phyloP scores from a whole-genome alignment of 106 monocot genomes.

The Posidonia australis region DNA sequence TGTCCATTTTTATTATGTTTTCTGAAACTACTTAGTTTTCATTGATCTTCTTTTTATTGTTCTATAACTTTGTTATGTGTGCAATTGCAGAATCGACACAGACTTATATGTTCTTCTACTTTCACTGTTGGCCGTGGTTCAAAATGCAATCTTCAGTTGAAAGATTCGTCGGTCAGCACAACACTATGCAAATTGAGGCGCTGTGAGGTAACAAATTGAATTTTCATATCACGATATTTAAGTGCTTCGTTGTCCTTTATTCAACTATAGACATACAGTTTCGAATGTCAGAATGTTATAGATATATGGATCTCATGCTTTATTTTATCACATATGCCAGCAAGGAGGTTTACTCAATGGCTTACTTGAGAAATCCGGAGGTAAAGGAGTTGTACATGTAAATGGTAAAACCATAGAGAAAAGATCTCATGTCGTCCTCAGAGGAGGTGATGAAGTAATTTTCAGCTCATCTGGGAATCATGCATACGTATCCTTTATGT shows the following conservation, averaged over 20 bases:
- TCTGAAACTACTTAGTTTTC: neutral
- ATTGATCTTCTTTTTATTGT: too few species aligned
- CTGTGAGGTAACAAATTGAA: constrained; percentile 33
- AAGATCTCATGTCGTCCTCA: constrained; percentile 44
- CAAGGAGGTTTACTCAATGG: constrained; percentile 30
- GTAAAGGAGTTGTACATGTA: constrained; percentile 59
- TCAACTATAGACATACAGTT: neutral
- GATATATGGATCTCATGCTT: neutral
- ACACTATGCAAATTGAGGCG: constrained; percentile 57
- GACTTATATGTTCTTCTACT: constrained; percentile 23
- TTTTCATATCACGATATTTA: neutral
- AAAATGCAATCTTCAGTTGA: constrained; percentile 48
- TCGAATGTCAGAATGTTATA: neutral
- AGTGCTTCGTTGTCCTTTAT: neutral
- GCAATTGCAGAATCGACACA: constrained; percentile 52
- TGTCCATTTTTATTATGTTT: neutral
- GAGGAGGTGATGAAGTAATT: constrained; percentile 82
- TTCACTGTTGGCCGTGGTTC: constrained; percentile 64
- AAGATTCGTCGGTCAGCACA: constrained; percentile 34
- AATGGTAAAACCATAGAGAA: constrained; percentile 76
- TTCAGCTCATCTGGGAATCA: constrained; percentile 74
- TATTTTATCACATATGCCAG: constrained; percentile 25
- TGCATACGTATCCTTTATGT: constrained; percentile 77
- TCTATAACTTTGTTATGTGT: neutral
- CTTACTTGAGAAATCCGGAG: constrained; percentile 56